Evolutionary conservation across 306 rosid genomes (phyloP), one percentile per base, ranked within the genome.

Genomic region (Dryas octopetala): DNA sequence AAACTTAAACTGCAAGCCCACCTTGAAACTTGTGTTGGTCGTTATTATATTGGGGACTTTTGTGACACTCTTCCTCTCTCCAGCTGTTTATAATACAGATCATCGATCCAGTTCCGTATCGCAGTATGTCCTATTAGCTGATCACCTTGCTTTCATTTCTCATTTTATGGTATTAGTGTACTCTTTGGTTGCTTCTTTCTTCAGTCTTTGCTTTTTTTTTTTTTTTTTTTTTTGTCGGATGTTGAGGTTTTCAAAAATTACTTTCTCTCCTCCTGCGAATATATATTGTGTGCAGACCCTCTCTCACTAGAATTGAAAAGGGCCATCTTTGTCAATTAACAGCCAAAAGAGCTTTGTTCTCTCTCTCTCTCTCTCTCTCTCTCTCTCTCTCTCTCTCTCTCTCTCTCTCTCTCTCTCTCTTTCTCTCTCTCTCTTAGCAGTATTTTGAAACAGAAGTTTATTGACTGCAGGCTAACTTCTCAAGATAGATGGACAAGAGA

Each of bases 41-140:
- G 52, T 91, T 80, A 74, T 93, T 75, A 7, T 69, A 62, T 76
- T 93, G 77, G 96, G 93, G 78, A 89, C 96, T 16, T 82, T 93
- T 62, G 85, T 83, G 63, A 86, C 88, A 7, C 77, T 91, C 74
- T 83, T 85, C 85, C 89, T 88, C 77, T 85, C 96, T 61, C 90
- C 96, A 15, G 87, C 89, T 45, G 71, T 91, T 85, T 86, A 89
- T 84, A 76, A 81, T 75, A 85, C 91, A n/a, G 97, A 93, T 74
- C 79, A 85, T 80, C 71, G 66, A 48, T 82, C 90, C 64, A 83
- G 77, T 78, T 73, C 88, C 50, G 23, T 79, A n/a, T 73, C 90
- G 44, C 63, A 89, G 98, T 93, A 88, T 49, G 89, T 66, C 64
- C 66, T 78, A 40, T 73, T 28, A 32, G 75, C 32, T 52, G 7